Evolutionary conservation across 1,284 basidiomycete genomes (phyloP).

Genomic region (Rhodotorula sp.): DNA sequence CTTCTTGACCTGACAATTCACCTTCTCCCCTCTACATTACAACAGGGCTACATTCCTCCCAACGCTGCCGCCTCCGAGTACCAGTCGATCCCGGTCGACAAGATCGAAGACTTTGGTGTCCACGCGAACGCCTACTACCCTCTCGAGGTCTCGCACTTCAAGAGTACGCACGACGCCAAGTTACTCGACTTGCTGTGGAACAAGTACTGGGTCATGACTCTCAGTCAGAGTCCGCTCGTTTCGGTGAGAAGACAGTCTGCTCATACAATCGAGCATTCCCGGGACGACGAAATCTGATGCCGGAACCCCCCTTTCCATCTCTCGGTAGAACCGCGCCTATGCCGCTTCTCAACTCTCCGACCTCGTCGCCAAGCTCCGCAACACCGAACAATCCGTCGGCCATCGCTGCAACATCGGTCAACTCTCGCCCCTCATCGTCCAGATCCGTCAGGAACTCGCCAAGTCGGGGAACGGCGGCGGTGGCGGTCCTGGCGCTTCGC

Average conservation of each 20-base stretch:
- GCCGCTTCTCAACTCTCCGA: conserved; percentile 84
- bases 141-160: conserved; percentile 92
- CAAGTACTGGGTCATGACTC: conserved; percentile 98
- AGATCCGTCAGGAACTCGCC: conserved; percentile 23
- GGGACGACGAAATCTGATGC: too few species aligned
- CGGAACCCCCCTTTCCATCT: too few species aligned
- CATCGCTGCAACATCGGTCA: conserved; percentile 37
- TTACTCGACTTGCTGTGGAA: conserved; percentile 92
- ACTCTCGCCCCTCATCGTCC: conserved; percentile 37
- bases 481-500: neutral
- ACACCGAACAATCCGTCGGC: conserved; percentile 44
- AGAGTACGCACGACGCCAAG: conserved; percentile 79
- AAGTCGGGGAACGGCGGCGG: neutral
- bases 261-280: too few species aligned
- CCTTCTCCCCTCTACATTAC: conserved; percentile 28
- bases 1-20: neutral
- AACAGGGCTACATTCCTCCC: conserved; percentile 72
- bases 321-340: conserved; percentile 78
- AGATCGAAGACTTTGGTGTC: conserved; percentile 97
- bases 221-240: conserved; percentile 85
- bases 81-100: conserved; percentile 88
- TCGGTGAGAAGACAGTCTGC: conserved; percentile 58
- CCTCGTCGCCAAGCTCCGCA: conserved; percentile 75
- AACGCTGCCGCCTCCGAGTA: conserved; percentile 69
- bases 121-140: conserved; percentile 97